Conservation (phyloP, 768 basidiomycete genomes). For the Boletales sp. region DNA sequence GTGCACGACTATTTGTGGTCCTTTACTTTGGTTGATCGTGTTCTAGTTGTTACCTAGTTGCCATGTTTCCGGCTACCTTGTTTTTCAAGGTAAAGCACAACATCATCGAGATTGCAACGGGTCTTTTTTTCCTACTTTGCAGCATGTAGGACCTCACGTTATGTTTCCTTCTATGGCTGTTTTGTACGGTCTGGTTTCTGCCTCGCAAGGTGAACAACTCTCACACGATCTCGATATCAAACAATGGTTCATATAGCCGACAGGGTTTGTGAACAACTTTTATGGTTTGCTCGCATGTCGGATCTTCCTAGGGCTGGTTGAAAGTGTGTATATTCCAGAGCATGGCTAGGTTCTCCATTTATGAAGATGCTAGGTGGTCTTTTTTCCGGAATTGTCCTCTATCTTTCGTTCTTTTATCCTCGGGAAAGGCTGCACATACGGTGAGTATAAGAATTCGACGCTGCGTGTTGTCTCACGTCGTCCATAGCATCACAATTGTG, state of each 20-base stretch:
- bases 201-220: constrained; percentile 47
- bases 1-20: too few relatives aligned
- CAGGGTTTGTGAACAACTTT: constrained; percentile 45
- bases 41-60: too few relatives aligned
- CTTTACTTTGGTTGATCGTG: too few relatives aligned
- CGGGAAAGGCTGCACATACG: constrained; percentile 26
- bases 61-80: too few relatives aligned
- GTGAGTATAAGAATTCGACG: constrained; percentile 13
- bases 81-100: too few relatives aligned
- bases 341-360: not conserved
- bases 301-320: constrained; percentile 48
- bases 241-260: not conserved
- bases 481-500: constrained; percentile 34
- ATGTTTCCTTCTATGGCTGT: constrained; percentile 59
- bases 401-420: constrained; percentile 48
- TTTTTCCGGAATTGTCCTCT: constrained; percentile 38
- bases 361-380: constrained; percentile 41
- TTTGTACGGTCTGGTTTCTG: constrained; percentile 61
- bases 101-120: too few relatives aligned
- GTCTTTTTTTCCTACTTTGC: not conserved
- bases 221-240: not conserved
- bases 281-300: constrained; percentile 51
- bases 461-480: constrained; percentile 2
- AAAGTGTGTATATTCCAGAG: constrained; percentile 38
- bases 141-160: constrained; percentile 48